Evolutionary conservation across 148 eudicot genomes (phyloP).

Genomic region (Persicaria tinctoria): DNA sequence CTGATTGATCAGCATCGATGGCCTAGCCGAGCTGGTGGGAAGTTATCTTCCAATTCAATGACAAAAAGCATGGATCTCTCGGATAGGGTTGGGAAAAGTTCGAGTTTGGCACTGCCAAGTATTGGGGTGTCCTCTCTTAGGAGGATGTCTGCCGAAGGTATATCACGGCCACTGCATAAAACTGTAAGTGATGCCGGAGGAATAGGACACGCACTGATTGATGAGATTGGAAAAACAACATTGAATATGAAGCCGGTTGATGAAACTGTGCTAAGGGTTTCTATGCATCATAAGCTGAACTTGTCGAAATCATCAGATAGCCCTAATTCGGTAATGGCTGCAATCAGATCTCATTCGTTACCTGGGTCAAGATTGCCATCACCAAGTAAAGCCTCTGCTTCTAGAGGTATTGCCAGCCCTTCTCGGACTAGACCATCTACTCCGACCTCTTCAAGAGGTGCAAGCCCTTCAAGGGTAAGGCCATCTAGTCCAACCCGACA

Average conservation of each 20-base stretch:
- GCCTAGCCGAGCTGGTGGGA: constrained; percentile 71
- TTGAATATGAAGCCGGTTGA: constrained; percentile 32
- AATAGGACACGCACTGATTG: constrained; percentile 25
- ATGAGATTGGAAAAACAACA: constrained; percentile 25
- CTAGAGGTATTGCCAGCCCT: constrained; percentile 48
- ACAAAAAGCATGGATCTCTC: constrained; percentile 46
- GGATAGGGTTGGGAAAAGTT: constrained; percentile 30
- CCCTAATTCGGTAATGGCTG: constrained; percentile 23
- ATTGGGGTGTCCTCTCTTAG: constrained; percentile 35
- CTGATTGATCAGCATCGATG: constrained; percentile 75
- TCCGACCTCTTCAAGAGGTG: constrained; percentile 39
- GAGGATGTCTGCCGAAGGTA: constrained; percentile 61
- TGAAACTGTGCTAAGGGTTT: constrained; percentile 31
- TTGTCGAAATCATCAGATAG: constrained; percentile 43
- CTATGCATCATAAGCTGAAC: constrained; percentile 25
- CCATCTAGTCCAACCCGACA: constrained; percentile 74
- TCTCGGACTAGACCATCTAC: constrained; percentile 38
- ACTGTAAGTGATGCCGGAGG: constrained; percentile 35
- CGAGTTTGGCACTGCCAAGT: constrained; percentile 22
- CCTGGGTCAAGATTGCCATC: constrained; percentile 59
- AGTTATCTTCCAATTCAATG: constrained; percentile 26
- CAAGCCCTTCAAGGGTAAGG: constrained; percentile 68
- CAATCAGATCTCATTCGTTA: constrained; percentile 38
- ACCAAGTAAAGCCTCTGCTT: constrained; percentile 45
- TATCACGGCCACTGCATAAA: constrained; percentile 44